Evolutionary conservation across 805 yeast genomes (phyloP), one percentile per base, ranked within the genome.

Genomic region (Wickerhamomyces sydowiorum): DNA sequence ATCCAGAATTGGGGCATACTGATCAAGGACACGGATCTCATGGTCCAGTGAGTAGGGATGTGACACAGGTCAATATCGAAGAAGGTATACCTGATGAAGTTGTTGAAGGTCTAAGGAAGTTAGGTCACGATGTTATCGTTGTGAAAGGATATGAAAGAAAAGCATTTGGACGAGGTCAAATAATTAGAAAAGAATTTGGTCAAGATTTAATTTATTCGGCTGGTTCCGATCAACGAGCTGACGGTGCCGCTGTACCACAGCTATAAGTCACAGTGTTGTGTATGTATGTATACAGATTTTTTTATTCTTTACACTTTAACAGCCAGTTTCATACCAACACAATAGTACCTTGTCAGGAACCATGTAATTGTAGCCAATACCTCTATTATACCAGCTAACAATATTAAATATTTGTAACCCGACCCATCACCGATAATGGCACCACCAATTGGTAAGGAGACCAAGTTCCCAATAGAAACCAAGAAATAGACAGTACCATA

Each of bases 211-310:
- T 80, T 2, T 81, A 76, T 57, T 66, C 81, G 31, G 95, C 77
- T 10, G 95, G 95, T 2, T 76, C 85, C 41, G 95, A 86, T 50
- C 73, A 69, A n/a, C 70, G 95, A 40, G 95, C 90, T n/a, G 95
- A 86, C 59, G 95, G 95, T 7, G 83, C 84, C 3, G 81, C 91
- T 10, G 74, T 74, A 14, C 80, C 87, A 13, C 23, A 19, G 12
- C n/a, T 32, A 20, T 32, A 20, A 32, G 5, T 63, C n/a, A n/a
- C n/a, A n/a, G n/a, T 69, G 42, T 43, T 71, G 17, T 71, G 52
- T 17, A 29, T 7, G 12, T 17, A 17, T 15, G 15, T 12, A 29
- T 25, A 7, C 39, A 17, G 17, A 29, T 12, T 4, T 17, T 17
- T 7, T 29, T n/a, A 29, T 7, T 17, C 32, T 29, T 29, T 29